Base-by-base conservation (phyloP, 768 basidiomycete genomes). In the Fomitopsis serialis region DNA sequence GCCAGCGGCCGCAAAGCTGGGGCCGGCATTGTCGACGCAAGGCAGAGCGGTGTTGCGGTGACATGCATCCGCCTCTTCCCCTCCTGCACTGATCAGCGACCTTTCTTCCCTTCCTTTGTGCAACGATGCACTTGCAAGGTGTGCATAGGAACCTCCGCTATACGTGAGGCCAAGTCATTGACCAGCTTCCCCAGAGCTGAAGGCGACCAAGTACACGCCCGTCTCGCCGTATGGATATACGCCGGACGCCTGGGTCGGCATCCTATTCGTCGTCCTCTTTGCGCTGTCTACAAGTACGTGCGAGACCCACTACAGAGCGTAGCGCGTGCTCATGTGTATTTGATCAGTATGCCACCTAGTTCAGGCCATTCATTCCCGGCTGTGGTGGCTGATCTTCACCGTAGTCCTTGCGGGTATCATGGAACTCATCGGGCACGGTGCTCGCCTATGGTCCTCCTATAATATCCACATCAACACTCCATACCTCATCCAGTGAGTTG, bases 351-450 rank as follows among this genome's bases (percentile, higher is more conserved):
- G 64, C 15, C 59, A 61, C 27, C 7, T 42, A 2, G 45, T 46
- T 22, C 54, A 61, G 22, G 44, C 56, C 0, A 46, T 34, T 1
- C 52, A 52, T 6, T 58, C 52, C 7, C 48, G 55, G 8, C 48
- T 55, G 13, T 61, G 57, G 60, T 56, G 45, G 45, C 24, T 61
- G 29, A 13, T 61, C 3, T 57, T 57, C 1, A 58, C 60, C 7
- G 50, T 48, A 1, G 48, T 46, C 12, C 12, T 56, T 7, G 57
- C 57, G n/a, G 57, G 54, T 1, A 22, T 50, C 4, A 53, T 51
- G 2, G 60, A 61, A 19, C 42, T 58, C 1, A 46, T 58, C 2
- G 60, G 60, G n/a, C 58, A 56, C 57, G 48, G 22, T 2, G 57
- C 47, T 13, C 45, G 60, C 12, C 53, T 56, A 9, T 54, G 45